These are phyloP conservation scores for Heliamphora pulchella DNA, from an alignment of 179 eudicot species.

Conservation along the genomic window DNA sequence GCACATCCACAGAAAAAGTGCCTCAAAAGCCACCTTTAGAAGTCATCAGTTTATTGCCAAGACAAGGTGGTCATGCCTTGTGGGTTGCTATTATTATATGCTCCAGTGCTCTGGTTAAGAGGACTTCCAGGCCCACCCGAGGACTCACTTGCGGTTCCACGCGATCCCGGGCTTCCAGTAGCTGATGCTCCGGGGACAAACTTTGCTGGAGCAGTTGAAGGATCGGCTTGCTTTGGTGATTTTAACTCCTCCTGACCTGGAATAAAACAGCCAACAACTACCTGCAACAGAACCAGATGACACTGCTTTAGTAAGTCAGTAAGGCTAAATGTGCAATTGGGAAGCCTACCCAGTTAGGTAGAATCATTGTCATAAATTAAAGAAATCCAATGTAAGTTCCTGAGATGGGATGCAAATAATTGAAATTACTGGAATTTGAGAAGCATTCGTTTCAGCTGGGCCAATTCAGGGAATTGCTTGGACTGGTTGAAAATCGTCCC, in stretches of 20 bases:
- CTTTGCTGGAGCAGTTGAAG: conserved; percentile 33
- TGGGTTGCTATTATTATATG: conserved; percentile 4
- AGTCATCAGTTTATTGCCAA: conserved; percentile 8
- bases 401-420: background rate
- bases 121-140: conserved; percentile 45
- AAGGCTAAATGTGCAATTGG: background rate
- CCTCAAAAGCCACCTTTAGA: too few species aligned
- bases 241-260: conserved; percentile 30
- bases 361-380: too few species aligned
- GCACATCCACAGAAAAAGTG: too few species aligned
- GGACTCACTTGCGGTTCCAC: conserved; percentile 39
- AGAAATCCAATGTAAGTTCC: background rate
- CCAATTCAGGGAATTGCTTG: too few species aligned
- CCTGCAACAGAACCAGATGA: conserved; percentile 27
- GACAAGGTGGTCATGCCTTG: background rate
- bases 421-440: background rate
- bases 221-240: conserved; percentile 33
- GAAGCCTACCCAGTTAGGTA: too few species aligned
- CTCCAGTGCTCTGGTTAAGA: conserved; percentile 23
- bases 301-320: background rate
- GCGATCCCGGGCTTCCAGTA: conserved; percentile 34
- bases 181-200: conserved; percentile 32
- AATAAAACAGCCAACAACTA: conserved; percentile 46
- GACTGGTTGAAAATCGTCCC: background rate
- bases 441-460: background rate